A percentile compares a stretch with the other conserved stretches of the same genome.
Conservation (phyloP, 202 grass and related monocot species). For the Hordeum pubiflorum region DNA sequence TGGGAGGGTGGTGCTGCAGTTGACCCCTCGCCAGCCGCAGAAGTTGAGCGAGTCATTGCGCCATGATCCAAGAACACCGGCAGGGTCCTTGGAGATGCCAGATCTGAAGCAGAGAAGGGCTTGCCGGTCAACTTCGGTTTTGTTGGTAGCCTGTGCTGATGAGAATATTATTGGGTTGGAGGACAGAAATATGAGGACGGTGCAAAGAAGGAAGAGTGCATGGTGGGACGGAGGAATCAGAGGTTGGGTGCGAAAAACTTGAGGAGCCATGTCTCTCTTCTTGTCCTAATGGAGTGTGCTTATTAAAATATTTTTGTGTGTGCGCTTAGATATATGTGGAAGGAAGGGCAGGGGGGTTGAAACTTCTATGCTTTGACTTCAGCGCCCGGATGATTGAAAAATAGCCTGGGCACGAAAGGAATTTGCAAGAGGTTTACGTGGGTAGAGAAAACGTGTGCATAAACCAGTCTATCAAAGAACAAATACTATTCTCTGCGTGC, state of each 20-base stretch:
- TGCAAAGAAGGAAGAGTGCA: background rate
- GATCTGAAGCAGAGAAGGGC: slow-evolving; percentile 37
- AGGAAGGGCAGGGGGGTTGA: background rate
- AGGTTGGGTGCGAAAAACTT: background rate
- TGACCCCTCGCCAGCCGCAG: slow-evolving; percentile 30
- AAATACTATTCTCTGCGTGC: background rate
- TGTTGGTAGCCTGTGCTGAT: slow-evolving; percentile 24
- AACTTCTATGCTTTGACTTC: background rate
- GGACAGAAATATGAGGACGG: background rate
- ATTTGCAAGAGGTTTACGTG: background rate
- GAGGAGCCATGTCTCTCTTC: slow-evolving; percentile 11
- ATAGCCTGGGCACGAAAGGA: background rate
- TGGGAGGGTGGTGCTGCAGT: background rate
- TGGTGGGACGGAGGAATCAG: background rate
- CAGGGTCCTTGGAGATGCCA: background rate
- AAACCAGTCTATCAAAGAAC: background rate
- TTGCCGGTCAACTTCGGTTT: background rate
- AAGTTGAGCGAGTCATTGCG: background rate
- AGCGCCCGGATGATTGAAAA: background rate
- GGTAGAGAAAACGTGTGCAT: background rate
- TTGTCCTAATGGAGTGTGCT: background rate
- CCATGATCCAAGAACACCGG: background rate
- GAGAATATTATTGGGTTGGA: background rate
- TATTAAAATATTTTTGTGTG: background rate
- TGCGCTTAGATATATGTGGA: background rate